A percentile compares a stretch with the other conserved stretches of the same genome.
Conservation (phyloP, 805 yeast species). For the Pichia eremophila region DNA sequence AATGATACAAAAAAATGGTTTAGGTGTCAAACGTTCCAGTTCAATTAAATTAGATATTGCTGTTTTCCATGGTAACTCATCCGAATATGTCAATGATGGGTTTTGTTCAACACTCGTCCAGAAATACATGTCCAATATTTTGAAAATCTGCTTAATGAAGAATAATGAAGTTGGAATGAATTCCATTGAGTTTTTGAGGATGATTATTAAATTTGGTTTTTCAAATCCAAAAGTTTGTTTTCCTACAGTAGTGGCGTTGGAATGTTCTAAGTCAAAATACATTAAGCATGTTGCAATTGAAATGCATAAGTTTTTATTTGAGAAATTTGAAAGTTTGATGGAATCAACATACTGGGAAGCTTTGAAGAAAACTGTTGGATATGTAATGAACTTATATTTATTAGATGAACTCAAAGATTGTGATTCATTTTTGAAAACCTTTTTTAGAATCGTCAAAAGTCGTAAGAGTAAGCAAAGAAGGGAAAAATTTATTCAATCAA, state of each 20-base stretch:
- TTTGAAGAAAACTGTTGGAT: conserved; percentile 41
- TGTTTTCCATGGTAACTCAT: conserved; percentile 46
- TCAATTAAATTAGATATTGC: conserved; percentile 33
- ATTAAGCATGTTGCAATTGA: conserved; percentile 41
- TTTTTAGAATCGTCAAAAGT: conserved; percentile 35
- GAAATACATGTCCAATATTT: conserved; percentile 41
- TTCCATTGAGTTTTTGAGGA: conserved; percentile 46
- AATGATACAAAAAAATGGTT: conserved; percentile 32
- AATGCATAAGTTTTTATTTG: conserved; percentile 47
- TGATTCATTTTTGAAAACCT: conserved; percentile 27
- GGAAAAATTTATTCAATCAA: conserved; percentile 31
- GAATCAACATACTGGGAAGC: conserved; percentile 61
- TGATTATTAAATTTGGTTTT: conserved; percentile 55
- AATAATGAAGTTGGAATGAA: conserved; percentile 32
- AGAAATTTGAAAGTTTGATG: conserved; percentile 62
- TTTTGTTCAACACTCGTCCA: conserved; percentile 68
- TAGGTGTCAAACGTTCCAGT: conserved; percentile 29
- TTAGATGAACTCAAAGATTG: conserved; percentile 23
- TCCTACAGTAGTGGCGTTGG: conserved; percentile 62
- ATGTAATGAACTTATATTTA: conserved; percentile 23
- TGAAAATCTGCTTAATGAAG: conserved; percentile 39
- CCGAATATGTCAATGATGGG: conserved; percentile 49
- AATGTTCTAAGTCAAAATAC: conserved; percentile 37
- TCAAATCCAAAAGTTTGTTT: conserved; percentile 66
- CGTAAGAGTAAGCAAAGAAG: conserved; percentile 27